These are phyloP conservation scores for Tinospora cordifolia DNA, from an alignment of 164 flowering plant species.

Conservation along the genomic window DNA sequence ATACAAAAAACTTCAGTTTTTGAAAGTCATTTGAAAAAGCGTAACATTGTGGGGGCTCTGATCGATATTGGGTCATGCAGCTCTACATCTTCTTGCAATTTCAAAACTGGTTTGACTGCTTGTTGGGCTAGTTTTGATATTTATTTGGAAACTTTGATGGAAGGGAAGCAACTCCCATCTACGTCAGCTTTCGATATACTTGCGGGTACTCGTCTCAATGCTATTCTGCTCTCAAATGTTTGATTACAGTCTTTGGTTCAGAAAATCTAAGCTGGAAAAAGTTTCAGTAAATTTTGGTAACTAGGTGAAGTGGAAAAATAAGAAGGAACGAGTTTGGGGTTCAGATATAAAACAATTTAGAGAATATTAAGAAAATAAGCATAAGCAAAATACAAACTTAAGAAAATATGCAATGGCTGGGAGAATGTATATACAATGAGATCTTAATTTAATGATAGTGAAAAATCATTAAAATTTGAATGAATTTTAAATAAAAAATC, in stretches of 20 bases:
- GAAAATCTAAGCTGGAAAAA: background rate
- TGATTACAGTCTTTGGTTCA: background rate
- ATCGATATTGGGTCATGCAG: slow-evolving; percentile 35
- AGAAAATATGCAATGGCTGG: background rate
- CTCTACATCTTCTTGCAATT: slow-evolving; percentile 26
- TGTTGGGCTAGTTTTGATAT: slow-evolving; percentile 65
- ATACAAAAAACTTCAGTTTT: slow-evolving; percentile 33
- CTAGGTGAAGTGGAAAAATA: background rate
- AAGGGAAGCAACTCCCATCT: slow-evolving; percentile 50
- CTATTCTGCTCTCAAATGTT: background rate
- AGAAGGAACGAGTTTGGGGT: slow-evolving; percentile 3
- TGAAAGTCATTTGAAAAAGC: slow-evolving; percentile 43
- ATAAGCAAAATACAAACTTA: background rate
- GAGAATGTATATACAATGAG: background rate
- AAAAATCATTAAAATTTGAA: background rate
- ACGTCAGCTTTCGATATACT: slow-evolving; percentile 46
- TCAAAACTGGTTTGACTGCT: slow-evolving; percentile 38
- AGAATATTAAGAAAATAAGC: background rate
- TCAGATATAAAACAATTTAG: background rate
- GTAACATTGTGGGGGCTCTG: slow-evolving; percentile 37
- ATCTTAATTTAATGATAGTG: background rate
- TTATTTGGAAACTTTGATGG: slow-evolving; percentile 62
- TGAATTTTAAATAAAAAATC: background rate
- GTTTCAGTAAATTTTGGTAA: background rate
- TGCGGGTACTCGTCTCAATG: slow-evolving; percentile 29